These are phyloP conservation scores for Lotus japonicus DNA, from an alignment of 306 rosid genomes.

Conservation along the genomic window DNA sequence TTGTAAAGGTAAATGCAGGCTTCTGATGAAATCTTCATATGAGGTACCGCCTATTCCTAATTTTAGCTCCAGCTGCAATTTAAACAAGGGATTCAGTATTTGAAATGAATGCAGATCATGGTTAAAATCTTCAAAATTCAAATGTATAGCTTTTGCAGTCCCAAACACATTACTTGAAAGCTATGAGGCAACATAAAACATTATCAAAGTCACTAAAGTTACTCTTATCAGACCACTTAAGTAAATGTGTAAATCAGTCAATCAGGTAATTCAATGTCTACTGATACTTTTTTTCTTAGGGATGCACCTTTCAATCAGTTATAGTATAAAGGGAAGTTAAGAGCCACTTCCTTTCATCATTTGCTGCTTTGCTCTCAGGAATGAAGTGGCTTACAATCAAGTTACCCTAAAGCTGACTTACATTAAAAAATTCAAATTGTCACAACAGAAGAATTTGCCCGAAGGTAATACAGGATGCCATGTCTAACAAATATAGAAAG, in stretches of 20 bases:
- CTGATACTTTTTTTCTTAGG: background rate
- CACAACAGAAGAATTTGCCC: background rate
- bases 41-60: constrained; percentile 90
- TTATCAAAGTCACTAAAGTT: background rate
- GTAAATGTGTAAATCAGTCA: too few species aligned
- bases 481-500: background rate
- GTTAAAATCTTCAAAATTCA: constrained; percentile 2
- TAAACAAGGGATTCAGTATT: constrained; percentile 7
- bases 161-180: background rate
- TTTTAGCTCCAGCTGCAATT: constrained; percentile 82
- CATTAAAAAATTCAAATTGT: background rate
- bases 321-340: background rate
- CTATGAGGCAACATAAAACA: background rate
- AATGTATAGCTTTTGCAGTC: background rate
- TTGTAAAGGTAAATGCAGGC: constrained; percentile 80
- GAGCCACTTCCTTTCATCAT: background rate
- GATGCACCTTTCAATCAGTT: background rate
- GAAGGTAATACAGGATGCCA: background rate
- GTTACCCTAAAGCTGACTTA: background rate
- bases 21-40: constrained; percentile 90
- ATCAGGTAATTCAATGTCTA: background rate
- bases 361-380: background rate
- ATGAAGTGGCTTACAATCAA: too few species aligned
- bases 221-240: background rate
- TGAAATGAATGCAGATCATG: constrained; percentile 4